A percentile compares a stretch with the other conserved stretches of the same genome.
Conservation (phyloP, 1,139 yeast species). For the Barnettozyma hawaiiensis region DNA sequence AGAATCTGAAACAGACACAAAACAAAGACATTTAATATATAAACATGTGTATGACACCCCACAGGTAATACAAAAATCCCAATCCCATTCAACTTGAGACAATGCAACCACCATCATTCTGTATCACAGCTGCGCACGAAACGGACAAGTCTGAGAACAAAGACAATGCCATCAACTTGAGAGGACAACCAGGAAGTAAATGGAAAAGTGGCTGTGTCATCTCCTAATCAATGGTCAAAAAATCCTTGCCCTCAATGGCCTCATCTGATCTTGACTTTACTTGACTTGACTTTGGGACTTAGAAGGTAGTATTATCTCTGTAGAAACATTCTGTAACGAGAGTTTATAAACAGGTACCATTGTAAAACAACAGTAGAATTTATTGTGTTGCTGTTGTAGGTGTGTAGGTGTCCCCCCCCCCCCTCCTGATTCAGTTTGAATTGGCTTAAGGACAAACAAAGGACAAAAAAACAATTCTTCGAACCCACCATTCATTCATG, state of each 20-base stretch:
- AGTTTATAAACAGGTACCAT: too few species aligned
- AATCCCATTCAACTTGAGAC: neutral
- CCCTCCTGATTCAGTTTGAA: neutral
- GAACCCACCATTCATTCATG: too few species aligned
- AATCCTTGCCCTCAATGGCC: neutral
- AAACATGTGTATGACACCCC: neutral
- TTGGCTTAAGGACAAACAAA: too few species aligned
- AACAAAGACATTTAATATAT: neutral
- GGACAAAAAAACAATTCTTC: too few species aligned
- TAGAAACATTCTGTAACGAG: too few species aligned
- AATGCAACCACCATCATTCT: neutral
- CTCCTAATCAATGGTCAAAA: neutral
- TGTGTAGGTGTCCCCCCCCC: too few species aligned
- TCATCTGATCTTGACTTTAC: neutral
- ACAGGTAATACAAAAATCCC: too few species aligned
- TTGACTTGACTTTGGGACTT: neutral
- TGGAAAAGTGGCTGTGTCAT: constrained; percentile 1
- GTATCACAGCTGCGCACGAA: neutral
- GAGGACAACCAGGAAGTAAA: constrained; percentile 1
- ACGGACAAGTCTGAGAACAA: neutral
- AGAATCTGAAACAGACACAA: neutral
- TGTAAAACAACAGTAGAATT: too few species aligned
- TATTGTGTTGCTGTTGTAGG: too few species aligned
- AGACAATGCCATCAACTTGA: neutral
- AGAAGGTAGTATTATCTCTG: too few species aligned